Percentiles rank a stretch among this genome's conserved stretches.
These are phyloP conservation scores for Allium sativum DNA, from an alignment of 106 monocot genomes.

Conservation along the genomic window DNA sequence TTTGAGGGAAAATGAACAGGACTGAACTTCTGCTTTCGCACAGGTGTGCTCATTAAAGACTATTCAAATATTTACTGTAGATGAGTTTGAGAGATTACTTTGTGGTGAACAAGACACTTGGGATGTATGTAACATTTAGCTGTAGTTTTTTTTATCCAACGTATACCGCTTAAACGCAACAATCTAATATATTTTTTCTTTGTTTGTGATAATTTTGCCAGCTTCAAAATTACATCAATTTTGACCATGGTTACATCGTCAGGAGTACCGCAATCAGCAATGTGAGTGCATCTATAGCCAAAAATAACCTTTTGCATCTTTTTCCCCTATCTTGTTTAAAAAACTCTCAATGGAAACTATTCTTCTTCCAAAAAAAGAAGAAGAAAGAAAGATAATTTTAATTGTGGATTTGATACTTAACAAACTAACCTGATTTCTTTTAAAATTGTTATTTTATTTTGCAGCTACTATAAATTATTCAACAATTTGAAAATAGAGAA, in stretches of 20 bases:
- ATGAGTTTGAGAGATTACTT: constrained; percentile 58
- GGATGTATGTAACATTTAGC: constrained; percentile 33
- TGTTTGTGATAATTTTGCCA: constrained; percentile 53
- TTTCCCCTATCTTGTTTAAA: background rate
- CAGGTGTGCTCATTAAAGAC: constrained; percentile 61
- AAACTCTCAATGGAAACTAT: background rate
- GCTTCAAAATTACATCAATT: constrained; percentile 68
- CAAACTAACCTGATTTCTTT: no score
- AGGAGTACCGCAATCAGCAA: constrained; percentile 17
- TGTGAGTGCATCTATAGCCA: no score
- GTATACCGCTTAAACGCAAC: background rate
- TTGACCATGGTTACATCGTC: constrained; percentile 90
- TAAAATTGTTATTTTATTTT: background rate
- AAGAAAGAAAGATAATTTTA: no score
- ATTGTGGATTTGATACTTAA: no score
- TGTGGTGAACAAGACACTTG: constrained; percentile 75
- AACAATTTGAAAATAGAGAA: constrained; percentile 33
- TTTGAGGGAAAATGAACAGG: no score
- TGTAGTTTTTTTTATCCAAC: background rate
- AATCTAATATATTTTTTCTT: constrained; percentile 5
- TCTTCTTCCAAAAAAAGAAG: background rate
- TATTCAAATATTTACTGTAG: constrained; percentile 73
- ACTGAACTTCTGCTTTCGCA: background rate
- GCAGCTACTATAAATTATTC: constrained; percentile 67
- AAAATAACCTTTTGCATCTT: no score